Base-by-base conservation (phyloP, 2,329 filamentous ascomycete species). In the Blumeria hordei region DNA sequence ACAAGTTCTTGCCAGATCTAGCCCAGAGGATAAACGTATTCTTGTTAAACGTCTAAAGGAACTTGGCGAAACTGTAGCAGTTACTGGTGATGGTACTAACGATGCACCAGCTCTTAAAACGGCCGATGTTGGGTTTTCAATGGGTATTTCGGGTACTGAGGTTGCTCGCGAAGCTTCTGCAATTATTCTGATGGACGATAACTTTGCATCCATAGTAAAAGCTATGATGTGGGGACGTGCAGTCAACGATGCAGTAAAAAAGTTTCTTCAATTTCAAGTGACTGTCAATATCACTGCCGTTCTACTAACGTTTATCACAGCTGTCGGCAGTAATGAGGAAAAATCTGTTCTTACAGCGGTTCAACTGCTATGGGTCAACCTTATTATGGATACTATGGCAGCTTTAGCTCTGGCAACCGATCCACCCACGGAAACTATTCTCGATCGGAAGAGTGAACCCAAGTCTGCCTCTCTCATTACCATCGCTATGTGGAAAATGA, bases 401-500 rank as follows among this genome's bases (percentile, higher is more conserved):
- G 83, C 83, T 28, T 71, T 87, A n/a, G 83, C 83, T 28, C 73
- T 85, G 49, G 81, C 81, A 3, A 85, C 81, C 2, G 82, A 85
- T 66, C 78, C 81, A n/a, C 82, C 82, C 0, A 81, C 77, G 1
- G 73, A 75, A 58, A 77, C 74, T 58, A 78, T 85, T 56, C 71
- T 86, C n/a, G 69, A 84, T 58, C 76, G 83, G 39, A 84, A 84
- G 64, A 85, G 85, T 0, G 79, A 85, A 57, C 75, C 80, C 2
- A 88, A 87, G 64, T 81, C 77, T 34, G 81, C 82, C 6, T 74
- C 82, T 1, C 71, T 90, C 6, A 92, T 96, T 62, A 93, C 88
- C 1, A 72, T 83, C 36, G 88, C 83, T 16, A 96, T 96, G 90
- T 94, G 90, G 90, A 96, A 96, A 74, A 96, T 96, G 90, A 95